These are phyloP conservation scores for Cercospora sp. DNA, from an alignment of 2,329 filamentous ascomycete species.

Conservation along the genomic window DNA sequence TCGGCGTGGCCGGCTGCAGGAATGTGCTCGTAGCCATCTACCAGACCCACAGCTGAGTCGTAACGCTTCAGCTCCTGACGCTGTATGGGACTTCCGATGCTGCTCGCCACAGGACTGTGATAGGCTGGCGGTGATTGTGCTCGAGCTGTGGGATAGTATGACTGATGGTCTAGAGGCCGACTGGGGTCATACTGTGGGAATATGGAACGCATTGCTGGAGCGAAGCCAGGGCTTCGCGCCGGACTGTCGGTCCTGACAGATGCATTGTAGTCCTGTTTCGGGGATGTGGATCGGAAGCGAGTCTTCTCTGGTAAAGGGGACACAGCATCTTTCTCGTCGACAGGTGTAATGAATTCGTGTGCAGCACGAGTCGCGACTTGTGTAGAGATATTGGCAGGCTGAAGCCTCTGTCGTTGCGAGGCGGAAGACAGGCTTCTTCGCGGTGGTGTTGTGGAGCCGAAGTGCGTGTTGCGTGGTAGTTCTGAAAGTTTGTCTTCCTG, in stretches of 20 bases:
- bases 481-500: constrained; percentile 32
- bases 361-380: not conserved
- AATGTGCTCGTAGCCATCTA: constrained; percentile 37
- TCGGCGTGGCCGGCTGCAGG: constrained; percentile 32
- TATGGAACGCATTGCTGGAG: constrained; percentile 64
- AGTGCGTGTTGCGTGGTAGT: constrained; percentile 30
- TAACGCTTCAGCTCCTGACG: constrained; percentile 25
- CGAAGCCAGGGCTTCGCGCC: constrained; percentile 9
- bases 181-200: constrained; percentile 73
- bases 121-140: constrained; percentile 61
- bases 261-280: constrained; percentile 2
- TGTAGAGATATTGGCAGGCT: constrained; percentile 18
- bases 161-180: constrained; percentile 64
- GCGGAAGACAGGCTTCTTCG: constrained; percentile 18
- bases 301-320: constrained; percentile 32
- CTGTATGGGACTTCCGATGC: constrained; percentile 46
- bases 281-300: constrained; percentile 22
- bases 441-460: constrained; percentile 24
- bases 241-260: constrained; percentile 1
- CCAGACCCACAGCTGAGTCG: constrained; percentile 34
- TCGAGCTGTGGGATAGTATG: constrained; percentile 65
- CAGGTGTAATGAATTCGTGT: constrained; percentile 17
- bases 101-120: constrained; percentile 60
- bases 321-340: constrained; percentile 27
- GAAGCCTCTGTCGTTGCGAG: constrained; percentile 17